A percentile compares a stretch with the other conserved stretches of the same genome.
phyloP scores from a whole-genome alignment of 345 rosid genomes.

The Fremontodendron californicum region DNA sequence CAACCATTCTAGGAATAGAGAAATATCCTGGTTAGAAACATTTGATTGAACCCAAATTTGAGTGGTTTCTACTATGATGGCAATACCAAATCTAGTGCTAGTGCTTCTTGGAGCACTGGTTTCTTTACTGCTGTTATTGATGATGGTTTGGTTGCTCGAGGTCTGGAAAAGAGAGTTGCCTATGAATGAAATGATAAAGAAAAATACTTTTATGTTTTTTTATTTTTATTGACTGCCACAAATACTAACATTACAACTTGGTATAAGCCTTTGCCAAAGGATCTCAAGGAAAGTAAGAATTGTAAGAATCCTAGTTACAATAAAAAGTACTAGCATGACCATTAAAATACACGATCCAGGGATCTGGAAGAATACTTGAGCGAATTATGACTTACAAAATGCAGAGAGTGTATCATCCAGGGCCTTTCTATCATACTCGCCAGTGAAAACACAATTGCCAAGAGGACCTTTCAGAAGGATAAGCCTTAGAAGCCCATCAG shows the following conservation, averaged over 20 bases:
- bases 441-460: slow-evolving; percentile 88
- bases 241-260: not conserved
- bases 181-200: not conserved
- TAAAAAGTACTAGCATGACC: not conserved
- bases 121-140: too few relatives aligned
- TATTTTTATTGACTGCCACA: not conserved
- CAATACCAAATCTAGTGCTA: too few relatives aligned
- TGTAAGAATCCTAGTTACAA: not conserved
- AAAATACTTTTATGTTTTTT: not conserved
- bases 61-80: too few relatives aligned
- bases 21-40: too few relatives aligned
- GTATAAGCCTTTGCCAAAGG: not conserved
- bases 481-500: slow-evolving; percentile 90
- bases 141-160: too few relatives aligned
- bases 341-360: not conserved
- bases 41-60: too few relatives aligned
- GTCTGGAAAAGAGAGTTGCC: too few relatives aligned
- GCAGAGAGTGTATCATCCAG: slow-evolving; percentile 80
- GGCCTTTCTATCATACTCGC: slow-evolving; percentile 80
- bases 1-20: too few relatives aligned
- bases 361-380: not conserved
- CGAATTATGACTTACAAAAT: slow-evolving; percentile 61
- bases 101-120: too few relatives aligned
- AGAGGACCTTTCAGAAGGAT: slow-evolving; percentile 91
- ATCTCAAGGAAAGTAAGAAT: not conserved